Base-by-base conservation (phyloP, 768 basidiomycete genomes). In the Boletales sp. region DNA sequence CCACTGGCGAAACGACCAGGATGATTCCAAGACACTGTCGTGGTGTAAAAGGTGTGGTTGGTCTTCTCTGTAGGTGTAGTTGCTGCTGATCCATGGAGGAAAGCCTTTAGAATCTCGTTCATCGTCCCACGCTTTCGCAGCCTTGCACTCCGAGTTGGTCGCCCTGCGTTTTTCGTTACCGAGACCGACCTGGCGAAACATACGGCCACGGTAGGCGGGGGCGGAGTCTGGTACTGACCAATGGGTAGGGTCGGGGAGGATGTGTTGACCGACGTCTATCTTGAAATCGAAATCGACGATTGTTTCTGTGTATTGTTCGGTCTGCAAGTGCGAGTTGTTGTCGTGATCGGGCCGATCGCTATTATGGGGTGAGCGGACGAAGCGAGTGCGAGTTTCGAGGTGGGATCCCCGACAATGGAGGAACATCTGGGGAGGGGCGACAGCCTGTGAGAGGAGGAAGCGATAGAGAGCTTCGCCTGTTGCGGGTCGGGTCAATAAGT, bases 381-480 rank as follows among this genome's bases (percentile, higher is more conserved):
- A 64, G 32, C 78, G 78, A 5, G 73, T 69, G 37, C 70, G 77
- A 9, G 68, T 74, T 59, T 88, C 85, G 4, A 63, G 52, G 59
- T 87, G 86, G 0, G 74, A 73, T 10, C 87, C 86, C 14, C 67
- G 67, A 53, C 77, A 75, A 38, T 73, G 76, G 5, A 86, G 60
- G 32, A 68, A 64, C 51, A 77, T 69, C 18, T 51, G 64, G 5
- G 84, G 85, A 2, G 69, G 71, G 3, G 57, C 66, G 30, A 58
- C 63, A 2, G 83, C 74, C 45, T 84, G 80, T 5, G 74, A 73
- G 19, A 87, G 76, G 15, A 91, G 69, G 65, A 88, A 91, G 49
- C 86, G 80, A 63, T 86, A 88, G 19, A 90, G 74, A 0, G 83
- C 82, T 58, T 86, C 84, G 40, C 85, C 84, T 85, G 47, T 11